These are phyloP conservation scores for Picochlorum sp. DNA, from an alignment of 139 green algal species.

Conservation along the genomic window DNA sequence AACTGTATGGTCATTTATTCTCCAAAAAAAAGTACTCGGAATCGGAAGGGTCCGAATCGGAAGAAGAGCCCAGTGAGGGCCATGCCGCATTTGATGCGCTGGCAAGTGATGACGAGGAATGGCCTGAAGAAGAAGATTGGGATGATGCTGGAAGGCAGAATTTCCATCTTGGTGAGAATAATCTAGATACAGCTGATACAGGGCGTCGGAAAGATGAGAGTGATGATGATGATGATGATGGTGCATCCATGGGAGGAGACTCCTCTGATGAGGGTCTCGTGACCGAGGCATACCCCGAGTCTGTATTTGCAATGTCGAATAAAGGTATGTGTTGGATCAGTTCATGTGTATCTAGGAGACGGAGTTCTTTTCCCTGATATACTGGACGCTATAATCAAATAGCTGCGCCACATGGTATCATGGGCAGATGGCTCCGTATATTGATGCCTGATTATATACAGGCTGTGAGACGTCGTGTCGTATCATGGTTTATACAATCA, in stretches of 20 bases:
- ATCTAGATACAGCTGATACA: background rate
- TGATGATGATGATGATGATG: conserved; percentile 27
- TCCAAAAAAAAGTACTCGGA: conserved; percentile 15
- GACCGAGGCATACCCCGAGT: conserved; percentile 64
- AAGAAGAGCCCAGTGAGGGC: conserved; percentile 7
- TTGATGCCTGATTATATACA: background rate
- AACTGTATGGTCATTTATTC: conserved; percentile 64
- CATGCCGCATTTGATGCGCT: background rate
- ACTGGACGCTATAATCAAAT: background rate
- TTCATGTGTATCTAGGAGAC: background rate
- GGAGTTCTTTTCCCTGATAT: conserved; percentile 28
- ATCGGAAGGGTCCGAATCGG: conserved; percentile 26
- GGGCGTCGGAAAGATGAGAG: conserved; percentile 10
- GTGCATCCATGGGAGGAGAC: conserved; percentile 1
- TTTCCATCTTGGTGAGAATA: background rate
- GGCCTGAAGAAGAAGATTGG: conserved; percentile 4
- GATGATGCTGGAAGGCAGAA: conserved; percentile 1
- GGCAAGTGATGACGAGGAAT: background rate
- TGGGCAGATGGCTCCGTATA: conserved; percentile 33
- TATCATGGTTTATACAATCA: conserved; percentile 1
- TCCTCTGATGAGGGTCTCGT: background rate
- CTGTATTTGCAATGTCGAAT: conserved; percentile 54
- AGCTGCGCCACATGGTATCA: conserved; percentile 5
- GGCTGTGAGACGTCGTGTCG: background rate
- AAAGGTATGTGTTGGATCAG: conserved; percentile 19